Evolutionary conservation across 2,329 filamentous ascomycete genomes (phyloP).

Genomic region (Escovopsis weberi): DNA sequence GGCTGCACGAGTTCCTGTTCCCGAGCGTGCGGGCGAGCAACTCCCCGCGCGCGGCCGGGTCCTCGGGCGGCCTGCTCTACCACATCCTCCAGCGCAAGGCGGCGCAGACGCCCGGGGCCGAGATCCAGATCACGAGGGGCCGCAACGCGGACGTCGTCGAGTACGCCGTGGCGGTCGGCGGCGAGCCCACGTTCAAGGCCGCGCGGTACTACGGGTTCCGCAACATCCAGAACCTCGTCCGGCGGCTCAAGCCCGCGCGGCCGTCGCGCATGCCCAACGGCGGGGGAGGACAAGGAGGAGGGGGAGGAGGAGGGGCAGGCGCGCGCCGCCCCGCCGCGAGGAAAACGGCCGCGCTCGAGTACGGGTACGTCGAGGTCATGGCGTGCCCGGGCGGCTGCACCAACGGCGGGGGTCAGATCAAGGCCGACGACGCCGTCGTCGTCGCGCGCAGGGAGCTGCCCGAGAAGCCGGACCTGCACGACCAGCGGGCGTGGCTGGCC

Average conservation of each 20-base stretch:
- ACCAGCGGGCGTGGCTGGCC: conserved; percentile 76
- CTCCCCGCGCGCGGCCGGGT: conserved; percentile 46
- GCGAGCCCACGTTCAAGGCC: conserved; percentile 54
- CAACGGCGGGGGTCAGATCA: conserved; percentile 92
- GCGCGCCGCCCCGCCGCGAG: conserved; percentile 39
- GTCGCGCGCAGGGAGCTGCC: conserved; percentile 31
- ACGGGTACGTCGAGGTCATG: conserved; percentile 97
- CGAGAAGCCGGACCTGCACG: conserved; percentile 52
- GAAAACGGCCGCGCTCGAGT: conserved; percentile 38
- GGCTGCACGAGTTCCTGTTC: conserved; percentile 61
- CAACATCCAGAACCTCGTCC: conserved; percentile 95
- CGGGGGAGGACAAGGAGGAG: conserved; percentile 34
- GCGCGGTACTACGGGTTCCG: conserved; percentile 94
- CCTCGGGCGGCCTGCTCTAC: conserved; percentile 79
- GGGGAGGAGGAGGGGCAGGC: conserved; percentile 24
- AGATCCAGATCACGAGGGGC: conserved; percentile 57
- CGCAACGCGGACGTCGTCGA: conserved; percentile 87
- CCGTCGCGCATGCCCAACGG: conserved; percentile 54
- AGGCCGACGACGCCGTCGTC: conserved; percentile 62
- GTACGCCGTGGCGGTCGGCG: conserved; percentile 48
- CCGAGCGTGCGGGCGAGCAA: conserved; percentile 30
- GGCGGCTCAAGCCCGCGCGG: conserved; percentile 71
- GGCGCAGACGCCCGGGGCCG: conserved; percentile 53
- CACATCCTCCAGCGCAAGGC: conserved; percentile 69
- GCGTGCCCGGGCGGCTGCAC: conserved; percentile 97